Evolutionary conservation across 352 stramenopile genomes (phyloP).

Genomic region (Plasmopara muralis): DNA sequence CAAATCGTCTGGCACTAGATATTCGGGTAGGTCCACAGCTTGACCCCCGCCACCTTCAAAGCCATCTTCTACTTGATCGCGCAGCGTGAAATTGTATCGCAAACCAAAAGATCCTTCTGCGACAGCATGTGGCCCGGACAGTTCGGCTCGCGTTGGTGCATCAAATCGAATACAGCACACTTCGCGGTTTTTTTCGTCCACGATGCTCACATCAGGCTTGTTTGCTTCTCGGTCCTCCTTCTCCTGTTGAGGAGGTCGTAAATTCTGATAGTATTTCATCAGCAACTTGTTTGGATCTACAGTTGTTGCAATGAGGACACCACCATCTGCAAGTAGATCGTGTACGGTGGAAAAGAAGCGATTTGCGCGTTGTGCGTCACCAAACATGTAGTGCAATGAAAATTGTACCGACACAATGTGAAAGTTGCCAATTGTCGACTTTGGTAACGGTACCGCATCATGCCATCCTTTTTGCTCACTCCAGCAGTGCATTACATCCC

Average conservation of each 20-base stretch:
- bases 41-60: slow-evolving; percentile 40
- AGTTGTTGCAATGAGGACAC: slow-evolving; percentile 95
- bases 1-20: slow-evolving; percentile 84
- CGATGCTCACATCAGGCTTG: slow-evolving; percentile 53
- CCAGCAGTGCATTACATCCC: slow-evolving; percentile 69
- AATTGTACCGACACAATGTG: slow-evolving; percentile 99
- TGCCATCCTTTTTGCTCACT: slow-evolving; percentile 53
- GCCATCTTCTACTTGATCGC: slow-evolving; percentile 59
- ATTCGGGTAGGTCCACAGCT: slow-evolving; percentile 87
- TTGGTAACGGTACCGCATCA: slow-evolving; percentile 38
- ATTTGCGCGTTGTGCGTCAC: slow-evolving; percentile 80
- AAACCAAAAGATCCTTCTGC: slow-evolving; percentile 68
- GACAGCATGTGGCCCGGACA: slow-evolving; percentile 34
- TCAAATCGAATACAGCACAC: slow-evolving; percentile 78
- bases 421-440: slow-evolving; percentile 56
- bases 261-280: slow-evolving; percentile 70
- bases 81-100: slow-evolving; percentile 88
- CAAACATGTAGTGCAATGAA: slow-evolving; percentile 99
- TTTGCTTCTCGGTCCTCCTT: slow-evolving; percentile 12
- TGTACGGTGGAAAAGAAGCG: slow-evolving; percentile 94
- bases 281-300: slow-evolving; percentile 93
- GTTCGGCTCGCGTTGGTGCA: slow-evolving; percentile 35
- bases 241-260: slow-evolving; percentile 33
- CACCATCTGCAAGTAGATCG: slow-evolving; percentile 86
- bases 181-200: slow-evolving; percentile 67